Percentiles rank a stretch among this genome's conserved stretches.
Evolutionary conservation across 176 grass and related monocot species (phyloP).

Genomic region (Aegilops bicornis): DNA sequence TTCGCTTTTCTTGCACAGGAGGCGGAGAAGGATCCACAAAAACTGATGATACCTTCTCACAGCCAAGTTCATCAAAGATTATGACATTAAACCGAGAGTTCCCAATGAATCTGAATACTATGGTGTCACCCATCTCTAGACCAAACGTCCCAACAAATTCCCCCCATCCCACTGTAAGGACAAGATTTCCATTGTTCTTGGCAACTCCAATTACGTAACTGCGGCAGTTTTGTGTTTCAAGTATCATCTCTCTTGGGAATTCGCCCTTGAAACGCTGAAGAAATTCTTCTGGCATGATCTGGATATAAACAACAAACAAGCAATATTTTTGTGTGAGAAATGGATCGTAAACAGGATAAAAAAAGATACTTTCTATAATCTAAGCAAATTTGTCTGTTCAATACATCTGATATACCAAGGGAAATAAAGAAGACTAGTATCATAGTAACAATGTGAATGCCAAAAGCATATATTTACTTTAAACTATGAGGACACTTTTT

Average conservation of each 20-base stretch:
- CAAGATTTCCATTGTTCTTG: not conserved
- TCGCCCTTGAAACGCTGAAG: constrained; percentile 2
- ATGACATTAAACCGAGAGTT: constrained; percentile 1
- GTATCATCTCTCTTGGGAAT: not conserved
- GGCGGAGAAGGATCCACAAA: not conserved
- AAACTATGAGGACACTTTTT: not conserved
- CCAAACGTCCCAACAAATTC: not conserved
- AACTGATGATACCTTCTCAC: not conserved
- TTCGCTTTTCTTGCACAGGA: not conserved
- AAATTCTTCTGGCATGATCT: constrained; percentile 4
- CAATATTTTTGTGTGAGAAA: not conserved
- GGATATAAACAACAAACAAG: not conserved
- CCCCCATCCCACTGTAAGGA: constrained; percentile 1
- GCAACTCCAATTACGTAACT: not conserved
- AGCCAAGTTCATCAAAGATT: constrained; percentile 5
- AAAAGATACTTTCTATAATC: not conserved
- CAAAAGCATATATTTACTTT: not conserved
- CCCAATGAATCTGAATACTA: not conserved
- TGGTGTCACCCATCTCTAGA: not conserved
- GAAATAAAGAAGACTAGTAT: not conserved
- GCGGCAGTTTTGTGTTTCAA: not conserved
- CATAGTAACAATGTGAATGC: not conserved
- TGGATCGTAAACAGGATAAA: not conserved
- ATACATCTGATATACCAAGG: not conserved
- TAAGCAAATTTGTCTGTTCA: not conserved